phyloP scores from a whole-genome alignment of 2,329 filamentous ascomycete genomes.

The Colletotrichum graminicola region DNA sequence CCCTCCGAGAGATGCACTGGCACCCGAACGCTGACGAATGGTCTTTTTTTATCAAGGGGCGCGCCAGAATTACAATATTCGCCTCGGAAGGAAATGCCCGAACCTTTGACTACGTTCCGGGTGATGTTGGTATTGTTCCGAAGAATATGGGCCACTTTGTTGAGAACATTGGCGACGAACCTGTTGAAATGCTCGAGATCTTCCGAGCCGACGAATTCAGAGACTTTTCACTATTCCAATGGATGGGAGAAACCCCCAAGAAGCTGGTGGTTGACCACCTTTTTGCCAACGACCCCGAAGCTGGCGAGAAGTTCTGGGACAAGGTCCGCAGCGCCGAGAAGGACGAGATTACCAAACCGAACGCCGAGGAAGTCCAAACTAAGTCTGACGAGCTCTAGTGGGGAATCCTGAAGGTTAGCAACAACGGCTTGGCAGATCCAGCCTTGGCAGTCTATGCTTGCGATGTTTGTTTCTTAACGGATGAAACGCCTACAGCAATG shows the following conservation, averaged over 20 bases:
- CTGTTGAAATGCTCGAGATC: constrained; percentile 81
- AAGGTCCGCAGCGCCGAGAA: constrained; percentile 72
- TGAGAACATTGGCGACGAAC: constrained; percentile 82
- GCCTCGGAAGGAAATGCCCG: constrained; percentile 75
- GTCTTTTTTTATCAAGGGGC: constrained; percentile 82
- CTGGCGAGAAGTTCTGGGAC: constrained; percentile 72
- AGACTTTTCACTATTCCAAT: constrained; percentile 82
- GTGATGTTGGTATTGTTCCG: constrained; percentile 83
- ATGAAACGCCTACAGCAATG: constrained; percentile 24
- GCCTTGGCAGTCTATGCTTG: constrained; percentile 4
- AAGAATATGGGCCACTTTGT: constrained; percentile 85
- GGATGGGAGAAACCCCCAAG: constrained; percentile 79
- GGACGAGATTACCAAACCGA: constrained; percentile 60
- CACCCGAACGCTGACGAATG: constrained; percentile 84
- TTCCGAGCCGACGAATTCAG: constrained; percentile 79
- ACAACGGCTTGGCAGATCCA: constrained; percentile 12
- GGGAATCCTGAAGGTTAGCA: constrained; percentile 1
- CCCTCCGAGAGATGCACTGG: constrained; percentile 86
- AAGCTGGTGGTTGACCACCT: constrained; percentile 75
- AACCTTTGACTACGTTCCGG: constrained; percentile 81
- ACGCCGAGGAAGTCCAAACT: constrained; percentile 1
- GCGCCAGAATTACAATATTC: constrained; percentile 81
- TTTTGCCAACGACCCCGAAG: constrained; percentile 72
- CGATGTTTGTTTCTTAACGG: constrained; percentile 13
- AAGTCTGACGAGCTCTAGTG: constrained; percentile 33